Evolutionary conservation across 2,329 filamentous ascomycete species (phyloP).

Genomic region (Daldinia eschscholtzii): DNA sequence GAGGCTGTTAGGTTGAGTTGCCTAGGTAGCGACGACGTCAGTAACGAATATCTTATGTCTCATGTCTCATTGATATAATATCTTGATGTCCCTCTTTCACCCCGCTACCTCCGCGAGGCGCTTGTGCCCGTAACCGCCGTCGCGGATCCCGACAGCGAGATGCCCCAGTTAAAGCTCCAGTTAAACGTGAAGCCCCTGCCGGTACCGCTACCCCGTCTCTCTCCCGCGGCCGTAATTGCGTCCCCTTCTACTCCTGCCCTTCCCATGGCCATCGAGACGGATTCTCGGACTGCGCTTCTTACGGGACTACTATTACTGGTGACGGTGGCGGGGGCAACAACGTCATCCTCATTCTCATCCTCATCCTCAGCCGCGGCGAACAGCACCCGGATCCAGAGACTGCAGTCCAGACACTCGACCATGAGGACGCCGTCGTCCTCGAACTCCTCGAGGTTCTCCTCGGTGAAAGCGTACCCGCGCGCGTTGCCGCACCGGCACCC

Average conservation of each 20-base stretch:
- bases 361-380: constrained; percentile 65
- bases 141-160: constrained; percentile 47
- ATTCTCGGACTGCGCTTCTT: not conserved
- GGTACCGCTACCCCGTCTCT: constrained; percentile 39
- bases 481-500: constrained; percentile 74
- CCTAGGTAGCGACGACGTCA: not conserved
- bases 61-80: not conserved
- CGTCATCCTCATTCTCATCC: not conserved
- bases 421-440: constrained; percentile 70
- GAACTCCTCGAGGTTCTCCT: constrained; percentile 70
- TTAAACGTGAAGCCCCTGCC: constrained; percentile 47
- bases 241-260: constrained; percentile 4
- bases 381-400: constrained; percentile 73
- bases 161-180: constrained; percentile 48
- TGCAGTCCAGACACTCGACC: constrained; percentile 75
- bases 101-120: constrained; percentile 21
- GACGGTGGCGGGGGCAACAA: constrained; percentile 1
- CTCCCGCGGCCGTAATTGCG: constrained; percentile 25
- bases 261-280: constrained; percentile 2
- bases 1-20: constrained; percentile 5
- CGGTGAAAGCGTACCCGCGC: constrained; percentile 69
- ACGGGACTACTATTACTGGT: not conserved
- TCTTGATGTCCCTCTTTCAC: constrained; percentile 2
- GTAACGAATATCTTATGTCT: not conserved
- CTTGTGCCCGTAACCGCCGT: constrained; percentile 27